Conservation (phyloP, 2,329 filamentous ascomycete genomes). For the Orbilia brochopaga region DNA sequence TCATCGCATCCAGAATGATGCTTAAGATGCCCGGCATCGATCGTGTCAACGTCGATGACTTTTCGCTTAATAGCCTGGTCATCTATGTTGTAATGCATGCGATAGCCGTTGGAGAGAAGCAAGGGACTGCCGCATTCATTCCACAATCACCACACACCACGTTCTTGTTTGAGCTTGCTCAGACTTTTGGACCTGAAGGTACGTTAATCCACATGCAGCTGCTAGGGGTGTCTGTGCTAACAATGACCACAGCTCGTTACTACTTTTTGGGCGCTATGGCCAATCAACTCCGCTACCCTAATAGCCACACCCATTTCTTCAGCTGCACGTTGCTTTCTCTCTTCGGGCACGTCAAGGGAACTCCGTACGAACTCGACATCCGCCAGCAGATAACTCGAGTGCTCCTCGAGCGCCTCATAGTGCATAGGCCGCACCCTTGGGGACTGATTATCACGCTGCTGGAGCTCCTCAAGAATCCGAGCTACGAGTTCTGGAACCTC, state of each 20-base stretch:
- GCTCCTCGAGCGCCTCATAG: conserved; percentile 82
- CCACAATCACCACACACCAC: conserved; percentile 71
- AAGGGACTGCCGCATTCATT: conserved; percentile 69
- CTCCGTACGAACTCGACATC: conserved; percentile 78
- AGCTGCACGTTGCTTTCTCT: conserved; percentile 82
- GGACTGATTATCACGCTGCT: conserved; percentile 85
- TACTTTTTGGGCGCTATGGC: conserved; percentile 82
- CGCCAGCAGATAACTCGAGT: conserved; percentile 90
- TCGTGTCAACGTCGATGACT: conserved; percentile 69
- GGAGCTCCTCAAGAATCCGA: conserved; percentile 89
- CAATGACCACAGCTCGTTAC: conserved; percentile 67
- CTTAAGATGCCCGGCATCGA: conserved; percentile 55
- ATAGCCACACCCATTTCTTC: conserved; percentile 90
- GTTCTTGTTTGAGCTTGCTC: conserved; percentile 76
- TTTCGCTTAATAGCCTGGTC: conserved; percentile 75
- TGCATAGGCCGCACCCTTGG: conserved; percentile 94
- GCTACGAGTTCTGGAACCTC: conserved; percentile 88
- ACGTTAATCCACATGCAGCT: conserved; percentile 1
- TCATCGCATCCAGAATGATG: conserved; percentile 59
- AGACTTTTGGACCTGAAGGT: conserved; percentile 72
- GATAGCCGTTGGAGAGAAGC: conserved; percentile 66
- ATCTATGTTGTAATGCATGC: conserved; percentile 79
- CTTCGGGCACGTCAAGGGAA: conserved; percentile 76
- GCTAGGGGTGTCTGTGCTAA: conserved; percentile 11
- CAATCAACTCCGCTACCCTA: conserved; percentile 90